Percentiles rank a stretch among this genome's conserved stretches.
Evolutionary conservation across 2,329 filamentous ascomycete genomes (phyloP).

Genomic region (Cordyceps militaris): DNA sequence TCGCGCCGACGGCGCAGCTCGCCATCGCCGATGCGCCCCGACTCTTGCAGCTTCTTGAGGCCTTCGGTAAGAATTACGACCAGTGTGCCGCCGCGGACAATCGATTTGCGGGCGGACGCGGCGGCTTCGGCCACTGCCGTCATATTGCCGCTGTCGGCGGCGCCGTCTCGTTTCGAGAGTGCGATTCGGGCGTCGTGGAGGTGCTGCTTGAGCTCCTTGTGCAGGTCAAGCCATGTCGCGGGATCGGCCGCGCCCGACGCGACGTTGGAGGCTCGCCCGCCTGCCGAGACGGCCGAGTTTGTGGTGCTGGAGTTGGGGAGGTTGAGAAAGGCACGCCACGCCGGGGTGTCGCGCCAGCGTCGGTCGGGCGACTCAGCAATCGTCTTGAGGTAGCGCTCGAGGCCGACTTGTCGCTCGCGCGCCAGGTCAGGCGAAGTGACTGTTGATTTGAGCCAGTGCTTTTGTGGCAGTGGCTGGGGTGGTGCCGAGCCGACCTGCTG

Average conservation of each 20-base stretch:
- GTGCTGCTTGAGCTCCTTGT: constrained; percentile 63
- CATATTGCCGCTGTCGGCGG: constrained; percentile 32
- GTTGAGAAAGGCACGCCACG: constrained; percentile 68
- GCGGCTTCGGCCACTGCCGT: constrained; percentile 52
- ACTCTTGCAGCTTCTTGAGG: constrained; percentile 49
- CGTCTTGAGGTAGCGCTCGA: constrained; percentile 65
- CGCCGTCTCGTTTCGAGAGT: constrained; percentile 59
- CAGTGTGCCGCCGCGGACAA: constrained; percentile 61
- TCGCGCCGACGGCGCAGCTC: constrained; percentile 67
- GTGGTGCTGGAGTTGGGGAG: constrained; percentile 49
- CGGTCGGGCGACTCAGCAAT: constrained; percentile 69
- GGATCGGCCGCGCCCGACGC: constrained; percentile 46
- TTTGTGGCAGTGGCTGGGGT: constrained; percentile 60
- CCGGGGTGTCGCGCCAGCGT: constrained; percentile 65
- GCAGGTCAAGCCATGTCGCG: constrained; percentile 68
- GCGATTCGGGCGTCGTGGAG: constrained; percentile 60
- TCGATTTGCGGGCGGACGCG: constrained; percentile 65
- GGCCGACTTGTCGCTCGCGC: constrained; percentile 57
- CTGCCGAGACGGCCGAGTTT: constrained; percentile 42
- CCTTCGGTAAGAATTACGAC: constrained; percentile 60
- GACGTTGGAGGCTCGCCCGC: constrained; percentile 35
- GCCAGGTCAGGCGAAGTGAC: constrained; percentile 62
- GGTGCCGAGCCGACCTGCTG: constrained; percentile 55
- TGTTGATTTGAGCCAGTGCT: constrained; percentile 72
- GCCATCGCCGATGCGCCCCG: constrained; percentile 58